Percentiles rank a stretch among this genome's conserved stretches.
Conservation (phyloP, 176 grass and related monocot genomes). For the Echinochloa phyllopogon region DNA sequence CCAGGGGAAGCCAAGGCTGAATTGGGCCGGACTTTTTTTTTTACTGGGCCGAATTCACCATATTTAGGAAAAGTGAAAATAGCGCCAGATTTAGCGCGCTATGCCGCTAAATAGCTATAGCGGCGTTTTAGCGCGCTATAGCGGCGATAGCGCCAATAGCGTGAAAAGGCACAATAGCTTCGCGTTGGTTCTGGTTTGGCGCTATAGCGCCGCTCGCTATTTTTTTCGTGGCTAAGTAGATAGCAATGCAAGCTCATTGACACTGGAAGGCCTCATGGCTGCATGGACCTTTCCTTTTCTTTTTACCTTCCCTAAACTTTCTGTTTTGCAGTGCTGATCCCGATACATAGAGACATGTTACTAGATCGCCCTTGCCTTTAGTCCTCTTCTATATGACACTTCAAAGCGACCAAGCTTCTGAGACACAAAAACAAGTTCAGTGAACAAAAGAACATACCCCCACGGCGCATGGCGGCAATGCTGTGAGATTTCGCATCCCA, state of each 20-base stretch:
- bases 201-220: too few species aligned
- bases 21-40: too few species aligned
- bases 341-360: conserved; percentile 56
- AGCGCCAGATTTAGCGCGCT: too few species aligned
- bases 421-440: conserved; percentile 64
- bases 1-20: too few species aligned
- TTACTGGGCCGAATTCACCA: too few species aligned
- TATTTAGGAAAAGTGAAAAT: too few species aligned
- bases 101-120: too few species aligned
- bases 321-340: conserved; percentile 64
- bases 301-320: conserved; percentile 47
- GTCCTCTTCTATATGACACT: conserved; percentile 42
- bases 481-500: conserved; percentile 45
- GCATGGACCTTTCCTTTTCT: conserved; percentile 63
- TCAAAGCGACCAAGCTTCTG: conserved; percentile 56
- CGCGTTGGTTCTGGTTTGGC: too few species aligned
- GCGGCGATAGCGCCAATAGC: too few species aligned
- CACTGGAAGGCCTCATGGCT: conserved; percentile 56
- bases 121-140: too few species aligned
- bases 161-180: too few species aligned
- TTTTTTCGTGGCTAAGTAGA: conserved; percentile 45
- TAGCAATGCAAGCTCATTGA: conserved; percentile 67
- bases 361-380: conserved; percentile 44
- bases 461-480: conserved; percentile 30
- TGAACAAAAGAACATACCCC: conserved; percentile 48